Conservation (phyloP, 1,284 basidiomycete species). For the Leucoagaricus sp. region DNA sequence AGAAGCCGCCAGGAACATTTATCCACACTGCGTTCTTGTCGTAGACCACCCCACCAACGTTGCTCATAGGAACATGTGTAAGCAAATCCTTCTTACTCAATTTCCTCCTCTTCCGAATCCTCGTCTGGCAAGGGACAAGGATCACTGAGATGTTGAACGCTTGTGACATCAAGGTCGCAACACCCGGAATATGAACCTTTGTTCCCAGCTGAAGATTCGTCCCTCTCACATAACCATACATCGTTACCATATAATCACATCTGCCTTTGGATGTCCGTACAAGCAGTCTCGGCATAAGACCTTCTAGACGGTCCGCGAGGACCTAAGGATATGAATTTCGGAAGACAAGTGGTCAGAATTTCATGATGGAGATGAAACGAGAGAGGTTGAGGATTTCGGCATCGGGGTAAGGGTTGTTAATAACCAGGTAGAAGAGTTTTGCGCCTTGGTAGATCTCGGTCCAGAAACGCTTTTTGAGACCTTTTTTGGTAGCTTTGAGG, state of each 20-base stretch:
- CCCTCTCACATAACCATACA: constrained; percentile 95
- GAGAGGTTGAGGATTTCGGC: constrained; percentile 95
- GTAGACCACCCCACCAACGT: constrained; percentile 95
- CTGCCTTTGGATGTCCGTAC: constrained; percentile 81
- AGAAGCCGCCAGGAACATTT: constrained; percentile 95
- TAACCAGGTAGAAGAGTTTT: constrained; percentile 97
- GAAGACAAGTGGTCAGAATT: constrained; percentile 97
- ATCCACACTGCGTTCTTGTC: constrained; percentile 99
- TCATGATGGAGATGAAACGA: constrained; percentile 97
- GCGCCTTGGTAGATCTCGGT: constrained; percentile 99
- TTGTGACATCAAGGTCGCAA: constrained; percentile 81
- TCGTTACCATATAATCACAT: constrained; percentile 86
- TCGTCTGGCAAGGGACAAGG: constrained; percentile 94
- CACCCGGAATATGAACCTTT: constrained; percentile 95
- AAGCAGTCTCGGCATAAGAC: constrained; percentile 88
- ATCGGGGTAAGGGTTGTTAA: constrained; percentile 98
- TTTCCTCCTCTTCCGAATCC: constrained; percentile 89
- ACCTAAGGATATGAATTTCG: constrained; percentile 95
- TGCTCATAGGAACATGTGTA: constrained; percentile 98
- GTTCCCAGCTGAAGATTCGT: constrained; percentile 82
- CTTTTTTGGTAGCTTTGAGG: constrained; percentile 91
- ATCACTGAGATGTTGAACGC: constrained; percentile 80
- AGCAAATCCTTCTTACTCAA: constrained; percentile 93
- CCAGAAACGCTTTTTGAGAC: constrained; percentile 99
- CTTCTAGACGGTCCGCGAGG: constrained; percentile 94